These are phyloP conservation scores for Boletus eberwhitei DNA, from an alignment of 768 basidiomycete genomes.

Conservation along the genomic window DNA sequence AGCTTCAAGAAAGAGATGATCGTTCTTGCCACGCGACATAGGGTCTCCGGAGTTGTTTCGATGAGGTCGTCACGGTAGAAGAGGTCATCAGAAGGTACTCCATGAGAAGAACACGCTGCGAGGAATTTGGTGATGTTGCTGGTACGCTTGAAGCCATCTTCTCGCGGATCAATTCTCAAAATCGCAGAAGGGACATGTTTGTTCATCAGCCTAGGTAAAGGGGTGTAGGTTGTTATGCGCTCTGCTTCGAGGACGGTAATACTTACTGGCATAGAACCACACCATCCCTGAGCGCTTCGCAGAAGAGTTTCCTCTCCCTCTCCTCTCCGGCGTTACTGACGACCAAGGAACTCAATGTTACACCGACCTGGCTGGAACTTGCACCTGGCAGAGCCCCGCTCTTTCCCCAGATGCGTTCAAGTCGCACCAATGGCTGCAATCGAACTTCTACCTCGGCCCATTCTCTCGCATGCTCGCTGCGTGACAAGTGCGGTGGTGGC, in stretches of 20 bases:
- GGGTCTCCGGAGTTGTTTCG: slow-evolving; percentile 53
- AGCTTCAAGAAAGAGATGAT: slow-evolving; percentile 64
- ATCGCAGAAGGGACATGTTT: slow-evolving; percentile 63
- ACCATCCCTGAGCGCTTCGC: slow-evolving; percentile 78
- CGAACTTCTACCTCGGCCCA: slow-evolving; percentile 77
- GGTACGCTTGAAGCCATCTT: slow-evolving; percentile 62
- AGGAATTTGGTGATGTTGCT: slow-evolving; percentile 78
- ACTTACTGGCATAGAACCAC: slow-evolving; percentile 89
- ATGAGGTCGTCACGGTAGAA: slow-evolving; percentile 69
- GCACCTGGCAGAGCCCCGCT: slow-evolving; percentile 44
- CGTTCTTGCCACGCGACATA: slow-evolving; percentile 72
- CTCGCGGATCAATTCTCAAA: slow-evolving; percentile 59
- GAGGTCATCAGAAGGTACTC: slow-evolving; percentile 57
- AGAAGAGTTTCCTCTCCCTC: slow-evolving; percentile 67
- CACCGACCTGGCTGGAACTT: slow-evolving; percentile 40
- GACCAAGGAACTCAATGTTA: slow-evolving; percentile 32
- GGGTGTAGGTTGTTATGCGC: slow-evolving; percentile 1
- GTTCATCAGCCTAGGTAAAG: slow-evolving; percentile 63
- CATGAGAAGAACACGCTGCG: slow-evolving; percentile 67
- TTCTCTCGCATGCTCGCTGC: slow-evolving; percentile 50
- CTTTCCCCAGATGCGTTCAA: slow-evolving; percentile 77
- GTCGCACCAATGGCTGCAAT: slow-evolving; percentile 53
- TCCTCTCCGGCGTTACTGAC: slow-evolving; percentile 62
- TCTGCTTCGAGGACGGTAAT: slow-evolving; percentile 8
- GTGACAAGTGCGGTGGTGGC: slow-evolving; percentile 54